Base-by-base conservation (phyloP, 1,139 yeast species). In the Spathaspora jeffriesii region DNA sequence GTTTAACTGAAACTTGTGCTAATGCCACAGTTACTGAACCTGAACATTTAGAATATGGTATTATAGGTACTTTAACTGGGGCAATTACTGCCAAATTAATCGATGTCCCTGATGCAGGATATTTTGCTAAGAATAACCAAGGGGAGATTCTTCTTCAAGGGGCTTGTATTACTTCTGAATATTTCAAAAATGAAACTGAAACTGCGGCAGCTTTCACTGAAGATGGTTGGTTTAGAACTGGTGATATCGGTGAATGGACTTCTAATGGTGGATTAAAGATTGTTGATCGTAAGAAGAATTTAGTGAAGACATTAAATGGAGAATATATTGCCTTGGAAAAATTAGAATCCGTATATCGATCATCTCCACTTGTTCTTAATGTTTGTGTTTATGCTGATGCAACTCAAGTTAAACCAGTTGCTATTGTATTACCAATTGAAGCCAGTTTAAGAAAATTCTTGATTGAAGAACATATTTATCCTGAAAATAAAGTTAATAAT, bases 291-390 rank as follows among this genome's bases (percentile, higher is more conserved):
- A 88, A 84, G 76, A 95, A 95, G 84, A 95, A 95, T 67, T 78
- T 95, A 68, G 96, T 95, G 59, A 95, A 95, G 79, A 95, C 99
- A 18, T 76, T 82, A 62, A 92, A 93, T 63, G 99, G 99, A 70
- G 99, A 95, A 73, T 95, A 95, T 70, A 89, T 95, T 69, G 99
- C 99, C 14, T 78, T 95, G 59, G 99, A 95, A 72, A 92, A 90
- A 70, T 75, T 93, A 57, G 98, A 92, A 70, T 76, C 90, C 27
- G 70, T 78, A 43, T 95, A 95, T 77, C 84, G 99, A 69, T 86
- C 97, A 23, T 88, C 88, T 68, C 72, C 82, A 40, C 76, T 78
- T 55, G 93, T 93, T 32, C 70, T 74, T 50, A 93, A 93, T 72
- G 76, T 93, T 54, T 92, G 98, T 73, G 92, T 90, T 55, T 92